Evolutionary conservation across 2,329 filamentous ascomycete species (phyloP).

Genomic region (Botrytis fabae): DNA sequence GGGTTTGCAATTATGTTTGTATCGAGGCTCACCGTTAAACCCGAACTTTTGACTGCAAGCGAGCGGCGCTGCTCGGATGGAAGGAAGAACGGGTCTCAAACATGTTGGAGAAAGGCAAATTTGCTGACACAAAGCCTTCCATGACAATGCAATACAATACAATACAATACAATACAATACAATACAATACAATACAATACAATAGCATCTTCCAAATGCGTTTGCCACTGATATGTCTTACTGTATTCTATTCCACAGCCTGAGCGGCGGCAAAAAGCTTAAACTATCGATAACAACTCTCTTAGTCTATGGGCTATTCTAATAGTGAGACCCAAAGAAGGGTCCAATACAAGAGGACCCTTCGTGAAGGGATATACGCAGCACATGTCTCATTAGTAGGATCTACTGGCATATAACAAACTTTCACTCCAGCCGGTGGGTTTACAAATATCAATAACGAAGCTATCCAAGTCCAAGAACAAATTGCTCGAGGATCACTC

Average conservation of each 20-base stretch:
- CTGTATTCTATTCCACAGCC: background rate
- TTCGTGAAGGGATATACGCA: background rate
- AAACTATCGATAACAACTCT: conserved; percentile 16
- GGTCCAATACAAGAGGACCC: conserved; percentile 1
- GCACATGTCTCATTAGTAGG: conserved; percentile 17
- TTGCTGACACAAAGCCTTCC: background rate
- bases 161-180: too few relatives aligned
- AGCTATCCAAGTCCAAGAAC: conserved; percentile 7
- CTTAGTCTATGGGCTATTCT: background rate
- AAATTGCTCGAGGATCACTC: conserved; percentile 18
- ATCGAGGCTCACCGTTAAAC: conserved; percentile 19
- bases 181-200: background rate
- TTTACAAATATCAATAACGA: conserved; percentile 12
- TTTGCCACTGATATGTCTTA: conserved; percentile 23
- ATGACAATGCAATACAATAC: background rate
- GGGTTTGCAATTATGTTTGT: conserved; percentile 14
- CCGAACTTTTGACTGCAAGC: conserved; percentile 1
- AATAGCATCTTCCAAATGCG: background rate
- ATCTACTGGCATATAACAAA: conserved; percentile 8
- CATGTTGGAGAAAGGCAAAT: background rate
- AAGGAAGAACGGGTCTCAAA: conserved; percentile 3
- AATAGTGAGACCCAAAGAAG: conserved; percentile 5
- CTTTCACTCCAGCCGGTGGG: background rate
- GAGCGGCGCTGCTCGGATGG: conserved; percentile 7
- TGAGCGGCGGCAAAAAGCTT: conserved; percentile 14